phyloP scores from a whole-genome alignment of 2,329 filamentous ascomycete genomes.

The Hysterium pulicare region DNA sequence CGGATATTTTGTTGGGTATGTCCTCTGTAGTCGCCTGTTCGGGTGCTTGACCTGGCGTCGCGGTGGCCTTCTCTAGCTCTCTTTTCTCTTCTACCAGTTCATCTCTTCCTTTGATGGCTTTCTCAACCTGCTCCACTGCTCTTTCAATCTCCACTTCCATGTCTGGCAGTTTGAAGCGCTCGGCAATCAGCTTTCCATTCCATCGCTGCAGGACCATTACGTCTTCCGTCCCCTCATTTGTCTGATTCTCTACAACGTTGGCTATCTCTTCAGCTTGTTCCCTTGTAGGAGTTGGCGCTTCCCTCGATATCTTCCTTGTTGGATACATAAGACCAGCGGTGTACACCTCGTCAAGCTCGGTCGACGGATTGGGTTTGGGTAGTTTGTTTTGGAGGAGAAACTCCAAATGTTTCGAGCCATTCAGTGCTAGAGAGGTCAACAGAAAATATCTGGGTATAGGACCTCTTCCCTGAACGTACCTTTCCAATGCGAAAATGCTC shows the following conservation, averaged over 20 bases:
- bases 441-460: neutral
- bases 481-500: constrained; percentile 58
- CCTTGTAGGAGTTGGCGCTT: constrained; percentile 33
- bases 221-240: constrained; percentile 41
- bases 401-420: constrained; percentile 79
- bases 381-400: constrained; percentile 71
- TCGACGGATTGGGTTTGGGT: constrained; percentile 62
- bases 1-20: neutral
- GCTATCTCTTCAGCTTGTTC: constrained; percentile 40
- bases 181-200: constrained; percentile 52
- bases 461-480: constrained; percentile 5
- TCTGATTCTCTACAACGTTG: constrained; percentile 36
- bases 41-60: constrained; percentile 9
- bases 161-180: constrained; percentile 47
- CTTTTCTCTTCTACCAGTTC: constrained; percentile 35
- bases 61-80: constrained; percentile 33
- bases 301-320: constrained; percentile 38
- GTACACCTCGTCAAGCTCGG: constrained; percentile 73
- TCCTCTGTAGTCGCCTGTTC: neutral
- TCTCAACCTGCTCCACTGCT: constrained; percentile 51
- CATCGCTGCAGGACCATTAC: constrained; percentile 49
- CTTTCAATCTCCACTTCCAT: constrained; percentile 55
- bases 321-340: constrained; percentile 47
- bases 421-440: constrained; percentile 61
- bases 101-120: constrained; percentile 39